Conservation (phyloP, 1,139 yeast species). For the Yamadazyma sp. region DNA sequence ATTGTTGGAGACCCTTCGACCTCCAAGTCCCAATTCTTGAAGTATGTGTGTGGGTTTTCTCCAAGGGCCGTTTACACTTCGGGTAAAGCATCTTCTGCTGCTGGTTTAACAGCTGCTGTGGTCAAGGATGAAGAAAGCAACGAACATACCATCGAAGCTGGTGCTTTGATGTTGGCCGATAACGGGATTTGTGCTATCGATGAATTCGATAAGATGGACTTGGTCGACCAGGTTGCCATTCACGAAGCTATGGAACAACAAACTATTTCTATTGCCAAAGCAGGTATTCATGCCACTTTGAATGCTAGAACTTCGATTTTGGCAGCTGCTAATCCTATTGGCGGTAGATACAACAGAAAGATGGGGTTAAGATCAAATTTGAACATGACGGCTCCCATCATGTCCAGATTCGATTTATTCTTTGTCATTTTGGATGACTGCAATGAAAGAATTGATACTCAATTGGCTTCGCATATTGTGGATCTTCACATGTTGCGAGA, state of each 20-base stretch:
- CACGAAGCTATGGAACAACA: slow-evolving; percentile 99
- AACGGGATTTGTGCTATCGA: slow-evolving; percentile 98
- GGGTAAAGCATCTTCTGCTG: slow-evolving; percentile 98
- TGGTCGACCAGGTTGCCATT: slow-evolving; percentile 94
- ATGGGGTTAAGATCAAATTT: slow-evolving; percentile 81
- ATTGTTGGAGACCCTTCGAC: slow-evolving; percentile 99
- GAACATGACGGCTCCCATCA: slow-evolving; percentile 98
- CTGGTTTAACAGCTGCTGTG: slow-evolving; percentile 98
- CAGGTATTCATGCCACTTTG: slow-evolving; percentile 96
- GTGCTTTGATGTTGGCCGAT: slow-evolving; percentile 98
- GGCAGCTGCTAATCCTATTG: slow-evolving; percentile 97
- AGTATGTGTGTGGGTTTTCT: slow-evolving; percentile 87
- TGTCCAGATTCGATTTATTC: slow-evolving; percentile 96
- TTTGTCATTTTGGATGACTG: slow-evolving; percentile 95
- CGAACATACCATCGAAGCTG: slow-evolving; percentile 97
- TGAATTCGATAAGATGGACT: slow-evolving; percentile 97
- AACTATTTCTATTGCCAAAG: slow-evolving; percentile 95
- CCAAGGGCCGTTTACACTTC: slow-evolving; percentile 97
- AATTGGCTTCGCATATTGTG: slow-evolving; percentile 89
- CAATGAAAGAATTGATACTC: slow-evolving; percentile 86
- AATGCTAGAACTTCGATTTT: slow-evolving; percentile 94
- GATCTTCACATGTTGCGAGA: slow-evolving; percentile 90
- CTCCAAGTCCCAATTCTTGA: slow-evolving; percentile 92
- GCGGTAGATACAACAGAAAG: slow-evolving; percentile 91
- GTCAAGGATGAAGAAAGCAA: slow-evolving; percentile 98